Evolutionary conservation across 2,329 filamentous ascomycete species (phyloP).

Genomic region (Ophiocordyceps australis): DNA sequence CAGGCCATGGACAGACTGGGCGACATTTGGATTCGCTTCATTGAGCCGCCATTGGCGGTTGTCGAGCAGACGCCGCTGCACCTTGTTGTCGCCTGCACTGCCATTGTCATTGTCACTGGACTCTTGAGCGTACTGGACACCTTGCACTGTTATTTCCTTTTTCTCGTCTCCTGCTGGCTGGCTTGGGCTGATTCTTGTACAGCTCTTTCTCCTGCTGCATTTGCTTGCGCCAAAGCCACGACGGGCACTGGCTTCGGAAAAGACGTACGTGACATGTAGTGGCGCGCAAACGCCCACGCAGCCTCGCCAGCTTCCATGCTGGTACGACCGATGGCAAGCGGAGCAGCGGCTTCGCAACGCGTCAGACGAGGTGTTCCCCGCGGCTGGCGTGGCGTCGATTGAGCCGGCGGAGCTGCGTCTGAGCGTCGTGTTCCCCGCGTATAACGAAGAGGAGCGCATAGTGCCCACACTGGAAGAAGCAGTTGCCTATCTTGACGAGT

Average conservation of each 20-base stretch:
- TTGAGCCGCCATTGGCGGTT: slow-evolving; percentile 16
- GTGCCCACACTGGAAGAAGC: slow-evolving; percentile 79
- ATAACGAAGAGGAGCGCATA: slow-evolving; percentile 79
- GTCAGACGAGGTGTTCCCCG: slow-evolving; percentile 18
- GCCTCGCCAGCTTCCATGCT: slow-evolving; percentile 52
- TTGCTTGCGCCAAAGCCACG: slow-evolving; percentile 70
- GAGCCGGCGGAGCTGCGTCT: slow-evolving; percentile 68
- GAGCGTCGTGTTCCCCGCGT: slow-evolving; percentile 85
- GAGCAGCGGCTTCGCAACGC: slow-evolving; percentile 33
- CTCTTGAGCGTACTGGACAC: slow-evolving; percentile 20
- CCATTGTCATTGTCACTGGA: slow-evolving; percentile 13
- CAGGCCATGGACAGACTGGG: no score
- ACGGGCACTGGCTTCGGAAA: slow-evolving; percentile 56
- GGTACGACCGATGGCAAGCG: slow-evolving; percentile 61
- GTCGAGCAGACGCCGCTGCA: slow-evolving; percentile 19
- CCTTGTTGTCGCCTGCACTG: slow-evolving; percentile 16
- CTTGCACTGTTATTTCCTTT: no score
- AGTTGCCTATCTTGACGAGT: slow-evolving; percentile 63
- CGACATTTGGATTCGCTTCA: no score
- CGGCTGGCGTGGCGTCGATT: slow-evolving; percentile 36
- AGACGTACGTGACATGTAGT: slow-evolving; percentile 62
- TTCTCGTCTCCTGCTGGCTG: no score
- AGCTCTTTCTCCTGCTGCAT: slow-evolving; percentile 48
- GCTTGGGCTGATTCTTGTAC: slow-evolving; percentile 2
- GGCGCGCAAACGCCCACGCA: slow-evolving; percentile 25